Base-by-base conservation (phyloP, 75 land plant genomes). In the Selaginella moellendorffii region DNA sequence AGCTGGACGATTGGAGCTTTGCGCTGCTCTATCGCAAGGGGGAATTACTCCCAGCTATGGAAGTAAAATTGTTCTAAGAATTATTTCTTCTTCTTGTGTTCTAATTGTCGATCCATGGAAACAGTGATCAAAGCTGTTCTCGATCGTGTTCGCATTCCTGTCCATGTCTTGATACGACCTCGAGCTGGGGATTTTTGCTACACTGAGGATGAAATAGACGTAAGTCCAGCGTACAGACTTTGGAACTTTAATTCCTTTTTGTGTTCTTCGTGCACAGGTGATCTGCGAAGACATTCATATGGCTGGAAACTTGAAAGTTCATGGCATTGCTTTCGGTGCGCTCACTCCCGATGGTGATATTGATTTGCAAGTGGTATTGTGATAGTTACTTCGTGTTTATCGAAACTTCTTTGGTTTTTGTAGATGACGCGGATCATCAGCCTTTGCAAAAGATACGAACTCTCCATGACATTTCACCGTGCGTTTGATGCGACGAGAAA, bases 21-120 rank as follows among this genome's bases (percentile, higher is more conserved):
- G 69, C 19, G 63, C 31, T n/a, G 25, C 21, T 30, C 30, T 67
- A 14, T 22, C 1, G 2, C 23, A 21, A 24, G 46, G 46, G 10
- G 69, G 69, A 17, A 30, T 24, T 5, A 67, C 69, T 5, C 69
- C 69, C 14, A 67, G 69, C 69, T 67, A 58, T 60, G 69, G 69
- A 5, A 23, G 59, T 56, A 56, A 56, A 21, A 8, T 19, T 56
- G 8, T 56, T 56, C 59, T 56, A 19, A n/a, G n/a, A n/a, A n/a
- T n/a, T n/a, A n/a, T n/a, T n/a, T n/a, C n/a, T n/a, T n/a, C n/a
- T n/a, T n/a, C n/a, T n/a, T n/a, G n/a, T n/a, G n/a, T n/a, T n/a
- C n/a, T n/a, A n/a, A n/a, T n/a, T n/a, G n/a, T n/a, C n/a, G n/a
- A n/a, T n/a, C n/a, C n/a, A n/a, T n/a, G n/a, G n/a, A n/a, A n/a